Conservation (phyloP, 306 rosid genomes). For the Sesbania bispinosa region DNA sequence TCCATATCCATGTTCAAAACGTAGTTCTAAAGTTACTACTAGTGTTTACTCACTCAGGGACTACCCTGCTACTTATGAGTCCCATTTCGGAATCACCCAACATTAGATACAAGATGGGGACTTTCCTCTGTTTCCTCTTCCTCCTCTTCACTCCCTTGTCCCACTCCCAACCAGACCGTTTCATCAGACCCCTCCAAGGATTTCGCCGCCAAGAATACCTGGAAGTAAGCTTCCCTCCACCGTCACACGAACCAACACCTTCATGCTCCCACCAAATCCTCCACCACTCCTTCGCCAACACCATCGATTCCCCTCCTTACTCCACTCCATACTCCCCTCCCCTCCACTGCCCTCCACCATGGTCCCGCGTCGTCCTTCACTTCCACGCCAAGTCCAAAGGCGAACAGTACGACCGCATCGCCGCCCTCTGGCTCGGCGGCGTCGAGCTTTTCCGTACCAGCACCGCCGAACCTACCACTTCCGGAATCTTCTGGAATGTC, state of each 20-base stretch:
- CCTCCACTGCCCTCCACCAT: constrained; percentile 42
- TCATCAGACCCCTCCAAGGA: neutral
- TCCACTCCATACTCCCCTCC: constrained; percentile 59
- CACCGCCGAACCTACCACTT: constrained; percentile 62
- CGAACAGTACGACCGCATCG: constrained; percentile 79
- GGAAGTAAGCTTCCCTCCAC: constrained; percentile 58
- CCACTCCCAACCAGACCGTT: constrained; percentile 42
- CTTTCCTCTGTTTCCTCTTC: neutral
- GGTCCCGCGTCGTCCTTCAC: constrained; percentile 58
- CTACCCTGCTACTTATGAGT: neutral
- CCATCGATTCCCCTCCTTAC: constrained; percentile 63
- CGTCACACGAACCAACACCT: constrained; percentile 36
- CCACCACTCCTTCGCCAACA: constrained; percentile 65
- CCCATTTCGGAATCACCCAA: neutral
- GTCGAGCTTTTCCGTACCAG: constrained; percentile 77
- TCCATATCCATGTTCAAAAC: too few species aligned
- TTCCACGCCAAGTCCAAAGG: constrained; percentile 55
- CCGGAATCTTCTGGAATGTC: constrained; percentile 66
- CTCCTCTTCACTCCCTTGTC: constrained; percentile 19
- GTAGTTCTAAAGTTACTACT: too few species aligned
- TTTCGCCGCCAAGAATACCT: constrained; percentile 33
- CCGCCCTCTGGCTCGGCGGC: constrained; percentile 77
- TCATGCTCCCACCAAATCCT: constrained; percentile 54
- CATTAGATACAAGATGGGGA: constrained; percentile 16
- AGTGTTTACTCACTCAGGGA: too few species aligned